Base-by-base conservation (phyloP, 1,284 basidiomycete genomes). In the Pterulicium gracile region DNA sequence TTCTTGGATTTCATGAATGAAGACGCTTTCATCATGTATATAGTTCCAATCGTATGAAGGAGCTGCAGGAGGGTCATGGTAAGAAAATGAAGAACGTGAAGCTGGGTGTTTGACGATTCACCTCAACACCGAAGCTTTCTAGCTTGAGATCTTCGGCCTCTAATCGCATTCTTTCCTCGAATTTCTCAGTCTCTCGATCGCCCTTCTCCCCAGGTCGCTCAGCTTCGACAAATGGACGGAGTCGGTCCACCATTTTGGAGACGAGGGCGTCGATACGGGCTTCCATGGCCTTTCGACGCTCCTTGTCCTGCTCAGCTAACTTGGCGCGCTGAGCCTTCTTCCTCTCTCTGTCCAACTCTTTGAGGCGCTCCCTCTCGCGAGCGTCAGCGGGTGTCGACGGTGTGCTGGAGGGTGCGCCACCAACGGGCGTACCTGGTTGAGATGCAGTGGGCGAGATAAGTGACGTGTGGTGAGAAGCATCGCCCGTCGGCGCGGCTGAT, bases 91-190 rank as follows among this genome's bases (percentile, higher is more conserved):
- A 24, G 32, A 18, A n/a, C 17, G 19, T 43, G 20, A 54, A 44
- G 50, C 51, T 24, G 3, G 19, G 24, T 43, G 45, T 45, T 15
- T 15, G 41, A 48, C 14, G 19, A 62, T 66, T 12, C 53, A 94
- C 84, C 77, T 98, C 95, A 36, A 98, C 83, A 48, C 96, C 96
- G 63, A 99, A 99, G 54, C 91, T 95, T 69, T 99, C 96, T 49
- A 98, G 67, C 71, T 98, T 98, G 58, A 99, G 64, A 68, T 99
- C 96, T 53, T 97, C 92, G 1, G 91, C 92, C 64, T 99, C 96
- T 40, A 77, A 71, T 58, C 68, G 75, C 63, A 97, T 89, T 62
- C 75, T 80, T 46, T 73, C 71, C 62, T 88, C 81, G 59, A 94
- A 95, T 17, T 73, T 70, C 49, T 65, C 63, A 3, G 88, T 90